Evolutionary conservation across 305 asterid species (phyloP), one percentile per base, ranked within the genome.

Genomic region (Solanum aculeatissimum): DNA sequence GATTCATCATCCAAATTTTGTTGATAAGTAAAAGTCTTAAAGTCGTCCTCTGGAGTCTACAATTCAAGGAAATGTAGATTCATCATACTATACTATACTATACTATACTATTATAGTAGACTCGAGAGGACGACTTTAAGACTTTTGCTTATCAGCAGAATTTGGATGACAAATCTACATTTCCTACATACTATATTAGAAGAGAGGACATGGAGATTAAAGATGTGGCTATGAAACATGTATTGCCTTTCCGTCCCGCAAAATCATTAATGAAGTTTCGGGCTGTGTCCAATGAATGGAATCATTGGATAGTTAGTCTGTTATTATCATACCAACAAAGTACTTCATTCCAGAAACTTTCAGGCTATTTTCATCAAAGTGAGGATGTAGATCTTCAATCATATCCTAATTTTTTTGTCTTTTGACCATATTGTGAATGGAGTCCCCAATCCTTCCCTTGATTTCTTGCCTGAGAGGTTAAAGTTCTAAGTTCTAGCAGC

Each of bases 211-310:
- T 42, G 69, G 43, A 58, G 65, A 74, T 91, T 4, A 81, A 85
- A 79, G 86, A 84, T 23, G 42, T 86, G 25, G 90, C 86, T 3
- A 86, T 63, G 66, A 86, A 84, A 2, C 32, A 63, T 57, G 86
- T 87, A 72, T 89, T 92, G 69, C 93, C 89, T 25, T 84, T 84
- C 57, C 94, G 92, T 29, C 92, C 95, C 7, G 95, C 93, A 2
- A 93, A 93, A 85, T 8, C 87, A 84, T 90, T 92, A 1, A 0
- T 35, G 57, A 78, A 85, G 71, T 92, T 90, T 91, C 57, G 82
- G 66, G 42, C 85, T 2, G 91, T 93, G 13, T 90, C 92, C 3
- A 93, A 78, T 69, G 92, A 86, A 40, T 91, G 92, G 93, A 83
- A 90, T 75, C 65, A 8, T 12, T 53, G 92, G 89, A 88, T 91